Conservation (phyloP, 257 asterid species). For the Solanum bulbocastanum region DNA sequence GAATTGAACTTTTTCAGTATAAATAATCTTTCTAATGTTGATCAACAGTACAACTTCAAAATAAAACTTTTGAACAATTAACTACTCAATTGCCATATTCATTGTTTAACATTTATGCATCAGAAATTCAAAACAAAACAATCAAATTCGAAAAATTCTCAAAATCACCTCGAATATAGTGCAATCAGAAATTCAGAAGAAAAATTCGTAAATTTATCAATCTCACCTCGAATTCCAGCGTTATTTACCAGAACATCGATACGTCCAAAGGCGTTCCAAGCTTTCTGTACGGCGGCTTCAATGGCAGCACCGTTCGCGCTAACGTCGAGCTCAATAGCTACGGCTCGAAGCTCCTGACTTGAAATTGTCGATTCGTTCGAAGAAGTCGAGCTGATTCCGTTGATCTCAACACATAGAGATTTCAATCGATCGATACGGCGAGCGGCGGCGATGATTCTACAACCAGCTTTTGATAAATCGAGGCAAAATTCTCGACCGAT, state of each 20-base stretch:
- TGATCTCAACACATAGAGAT: conserved; percentile 55
- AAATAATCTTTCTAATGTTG: not conserved
- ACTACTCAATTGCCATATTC: not conserved
- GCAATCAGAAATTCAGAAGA: not conserved
- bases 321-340: conserved; percentile 57
- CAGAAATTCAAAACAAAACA: not conserved
- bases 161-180: not conserved
- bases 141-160: not conserved
- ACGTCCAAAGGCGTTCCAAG: conserved; percentile 59
- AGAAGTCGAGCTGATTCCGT: not conserved
- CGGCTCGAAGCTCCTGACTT: conserved; percentile 17
- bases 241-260: conserved; percentile 56
- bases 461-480: conserved; percentile 59
- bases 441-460: conserved; percentile 63
- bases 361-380: not conserved
- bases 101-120: not conserved
- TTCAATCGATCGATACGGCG: conserved; percentile 41
- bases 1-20: not conserved
- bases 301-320: conserved; percentile 17
- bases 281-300: conserved; percentile 35
- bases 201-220: not conserved
- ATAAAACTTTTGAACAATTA: not conserved
- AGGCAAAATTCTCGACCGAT: conserved; percentile 59
- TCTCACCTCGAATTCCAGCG: conserved; percentile 58
- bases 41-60: not conserved